Evolutionary conservation across 257 asterid genomes (phyloP), one percentile per base, ranked within the genome.

Genomic region (Linaria vulgaris): DNA sequence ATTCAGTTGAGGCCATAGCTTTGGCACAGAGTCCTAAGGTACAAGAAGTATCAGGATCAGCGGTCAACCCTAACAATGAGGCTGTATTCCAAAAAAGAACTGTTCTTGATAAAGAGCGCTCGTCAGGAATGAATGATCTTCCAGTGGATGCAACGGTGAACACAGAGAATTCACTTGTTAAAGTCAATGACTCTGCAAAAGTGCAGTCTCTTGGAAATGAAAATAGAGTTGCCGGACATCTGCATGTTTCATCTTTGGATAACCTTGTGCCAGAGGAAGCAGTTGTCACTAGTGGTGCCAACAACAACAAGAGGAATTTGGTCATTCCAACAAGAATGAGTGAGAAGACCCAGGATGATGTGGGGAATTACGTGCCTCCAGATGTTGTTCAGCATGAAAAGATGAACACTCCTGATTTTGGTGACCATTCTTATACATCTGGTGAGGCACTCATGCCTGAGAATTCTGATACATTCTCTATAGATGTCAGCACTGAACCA

Each of bases 141-240:
- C 66, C 23, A 50, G 69, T 70, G 78, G 92, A 82, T 66, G 59
- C 68, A 53, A 79, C 77, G 76, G 68, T 74, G 79, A 80, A 68
- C 69, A 69, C 76, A 62, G 95, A 81, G 74, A 73, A 50, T 68
- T 79, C 89, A 73, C 53, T 56, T 54, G 76, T 51, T 74, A 78
- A 75, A 81, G 38, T 48, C 70, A 69, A 56, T 51, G 91, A 80
- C 52, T 64, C 78, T 58, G 73, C 76, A 66, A 76, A 69, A 67
- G 61, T 65, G 57, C 80, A 64, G 53, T 38, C 66, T 65, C 62
- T 56, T 61, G 86, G 80, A 74, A 80, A 70, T 73, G 87, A 76
- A 49, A 77, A 76, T 49, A 51, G 55, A 23, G 48, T 68, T 52
- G 66, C 85, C 48, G 76, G 81, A 45, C 77, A 69, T 69, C 72